A percentile compares a stretch with the other conserved stretches of the same genome.
These are phyloP conservation scores for Neolentinus lepideus DNA, from an alignment of 1,284 basidiomycete species.

Conservation along the genomic window DNA sequence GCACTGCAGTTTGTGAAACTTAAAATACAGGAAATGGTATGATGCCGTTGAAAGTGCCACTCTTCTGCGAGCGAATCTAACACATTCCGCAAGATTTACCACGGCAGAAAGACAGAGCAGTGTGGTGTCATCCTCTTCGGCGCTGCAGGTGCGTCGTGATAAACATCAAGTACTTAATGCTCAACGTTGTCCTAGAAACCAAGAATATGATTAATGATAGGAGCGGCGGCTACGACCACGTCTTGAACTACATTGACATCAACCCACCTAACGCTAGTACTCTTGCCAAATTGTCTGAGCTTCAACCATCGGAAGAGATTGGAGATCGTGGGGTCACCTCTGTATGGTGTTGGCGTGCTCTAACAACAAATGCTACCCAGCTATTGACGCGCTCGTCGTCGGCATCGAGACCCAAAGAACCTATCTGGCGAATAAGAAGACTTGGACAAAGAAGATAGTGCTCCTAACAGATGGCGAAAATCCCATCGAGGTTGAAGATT, in stretches of 20 bases:
- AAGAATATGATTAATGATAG: constrained; percentile 64
- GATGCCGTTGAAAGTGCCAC: neutral
- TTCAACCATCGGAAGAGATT: constrained; percentile 52
- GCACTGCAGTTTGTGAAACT: constrained; percentile 81
- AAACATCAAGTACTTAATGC: neutral
- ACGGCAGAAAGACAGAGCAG: constrained; percentile 86
- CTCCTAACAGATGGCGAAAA: constrained; percentile 78
- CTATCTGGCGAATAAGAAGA: constrained; percentile 56
- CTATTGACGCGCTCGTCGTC: constrained; percentile 84
- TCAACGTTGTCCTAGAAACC: constrained; percentile 42
- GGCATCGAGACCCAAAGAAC: constrained; percentile 70
- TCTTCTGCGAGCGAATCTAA: constrained; percentile 1
- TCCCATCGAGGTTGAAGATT: constrained; percentile 64
- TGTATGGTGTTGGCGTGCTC: constrained; percentile 4
- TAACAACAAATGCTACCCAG: constrained; percentile 32
- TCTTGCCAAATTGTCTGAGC: constrained; percentile 63
- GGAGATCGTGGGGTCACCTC: constrained; percentile 56
- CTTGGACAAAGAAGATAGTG: constrained; percentile 78
- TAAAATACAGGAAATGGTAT: constrained; percentile 84
- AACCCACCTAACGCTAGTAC: constrained; percentile 71
- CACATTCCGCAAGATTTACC: constrained; percentile 58
- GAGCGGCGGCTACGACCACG: constrained; percentile 67
- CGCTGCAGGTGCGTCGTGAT: constrained; percentile 51
- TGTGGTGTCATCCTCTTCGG: constrained; percentile 85
- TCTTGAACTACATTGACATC: constrained; percentile 75